Evolutionary conservation across 495 filamentous ascomycete genomes (phyloP), one percentile per base, ranked within the genome.

Genomic region (Trichocladium uniseriatum): DNA sequence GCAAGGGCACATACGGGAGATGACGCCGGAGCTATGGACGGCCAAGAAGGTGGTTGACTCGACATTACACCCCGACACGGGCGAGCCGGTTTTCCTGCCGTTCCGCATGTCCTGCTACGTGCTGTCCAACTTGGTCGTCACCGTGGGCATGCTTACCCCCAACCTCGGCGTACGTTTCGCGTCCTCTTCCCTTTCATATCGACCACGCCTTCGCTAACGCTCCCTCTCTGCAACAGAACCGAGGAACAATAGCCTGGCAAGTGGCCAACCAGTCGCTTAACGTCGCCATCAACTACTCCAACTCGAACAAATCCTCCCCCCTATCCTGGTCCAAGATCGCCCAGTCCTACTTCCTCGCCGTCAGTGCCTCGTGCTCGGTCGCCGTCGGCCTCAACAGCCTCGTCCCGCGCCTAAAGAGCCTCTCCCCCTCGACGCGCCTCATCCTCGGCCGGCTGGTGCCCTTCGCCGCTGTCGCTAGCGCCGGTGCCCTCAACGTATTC

Each of bases 41-140:
- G 92, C 92, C 31, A 98, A 98, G 78, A 95, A 96, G 74, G 79
- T 95, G 49, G 82, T 95, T 19, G 92, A 98, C 67, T 90, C 94
- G 38, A 97, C 92, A 7, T 64, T 98, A 47, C 92, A 98, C 66
- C 92, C 92, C 38, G 92, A 98, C 67, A 97, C 91, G 5, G 92
- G 90, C 43, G 71, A 85, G 59, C 84, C 90, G 1, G 94, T 97
- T 45, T 80, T 97, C 59, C 79, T 97, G 6, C 92, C 94, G 16
- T 96, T 96, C 64, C 82, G 92, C 57, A 97, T 98, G 94, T 95
- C 88, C 38, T 87, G 80, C 73, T 97, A 94, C 64, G 87, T 94
- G 45, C 71, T 97, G 38, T 89, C 89, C 46, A 97, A 97, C 64
- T 71, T 98, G 58, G 75, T 97, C 38, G 91, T 97, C 44, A 98